phyloP scores from a whole-genome alignment of 495 filamentous ascomycete genomes.

The Wilcoxina mikolae region DNA sequence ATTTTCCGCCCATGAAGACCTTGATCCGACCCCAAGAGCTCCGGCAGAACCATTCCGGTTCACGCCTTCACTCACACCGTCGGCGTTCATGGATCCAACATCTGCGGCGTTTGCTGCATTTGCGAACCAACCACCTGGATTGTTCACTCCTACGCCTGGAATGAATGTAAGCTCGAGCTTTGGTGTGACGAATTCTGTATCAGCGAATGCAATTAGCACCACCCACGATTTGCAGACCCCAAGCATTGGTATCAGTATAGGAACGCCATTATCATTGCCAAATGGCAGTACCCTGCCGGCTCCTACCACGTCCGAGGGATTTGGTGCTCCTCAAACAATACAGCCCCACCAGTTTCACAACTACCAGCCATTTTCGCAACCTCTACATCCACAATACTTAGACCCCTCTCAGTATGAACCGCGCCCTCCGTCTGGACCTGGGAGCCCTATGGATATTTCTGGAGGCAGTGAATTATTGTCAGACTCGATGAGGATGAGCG shows the following conservation, averaged over 20 bases:
- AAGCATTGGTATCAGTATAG: slow-evolving; percentile 53
- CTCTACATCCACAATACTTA: slow-evolving; percentile 30
- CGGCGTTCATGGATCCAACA: slow-evolving; percentile 51
- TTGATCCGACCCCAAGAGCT: slow-evolving; percentile 63
- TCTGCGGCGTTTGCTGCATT: slow-evolving; percentile 65
- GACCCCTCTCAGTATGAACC: slow-evolving; percentile 30
- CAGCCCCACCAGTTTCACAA: slow-evolving; percentile 56
- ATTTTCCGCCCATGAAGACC: slow-evolving; percentile 47
- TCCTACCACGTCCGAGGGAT: slow-evolving; percentile 39
- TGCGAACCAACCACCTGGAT: slow-evolving; percentile 57
- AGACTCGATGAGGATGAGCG: slow-evolving; percentile 34
- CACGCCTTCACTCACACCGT: slow-evolving; percentile 51
- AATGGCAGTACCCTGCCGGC: slow-evolving; percentile 38
- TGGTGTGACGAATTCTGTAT: not conserved
- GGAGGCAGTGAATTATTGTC: slow-evolving; percentile 60
- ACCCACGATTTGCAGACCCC: slow-evolving; percentile 88
- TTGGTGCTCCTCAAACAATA: slow-evolving; percentile 41
- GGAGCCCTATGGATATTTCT: slow-evolving; percentile 48
- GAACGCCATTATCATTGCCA: slow-evolving; percentile 71
- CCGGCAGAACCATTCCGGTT: slow-evolving; percentile 67
- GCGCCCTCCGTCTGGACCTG: slow-evolving; percentile 55
- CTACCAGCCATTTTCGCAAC: slow-evolving; percentile 56
- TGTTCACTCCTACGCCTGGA: slow-evolving; percentile 79
- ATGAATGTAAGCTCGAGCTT: slow-evolving; percentile 30
- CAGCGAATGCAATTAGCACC: slow-evolving; percentile 34